A percentile compares a stretch with the other conserved stretches of the same genome.
phyloP scores from a whole-genome alignment of 352 stramenopile species.

The Phytophthora hybrid region DNA sequence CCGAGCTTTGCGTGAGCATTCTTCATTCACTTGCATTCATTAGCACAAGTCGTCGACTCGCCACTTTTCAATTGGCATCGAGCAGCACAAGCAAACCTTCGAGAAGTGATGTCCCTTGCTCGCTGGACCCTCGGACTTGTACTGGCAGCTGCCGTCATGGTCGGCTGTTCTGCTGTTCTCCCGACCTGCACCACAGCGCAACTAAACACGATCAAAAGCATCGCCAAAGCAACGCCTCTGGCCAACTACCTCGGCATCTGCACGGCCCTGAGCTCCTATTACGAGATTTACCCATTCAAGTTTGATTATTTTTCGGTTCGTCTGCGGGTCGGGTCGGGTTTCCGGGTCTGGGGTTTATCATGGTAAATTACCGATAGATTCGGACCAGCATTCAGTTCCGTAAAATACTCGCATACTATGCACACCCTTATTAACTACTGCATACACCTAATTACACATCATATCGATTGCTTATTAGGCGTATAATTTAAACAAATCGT shows the following conservation, averaged over 20 bases:
- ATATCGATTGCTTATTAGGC: too few relatives aligned
- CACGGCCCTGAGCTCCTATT: slow-evolving; percentile 9
- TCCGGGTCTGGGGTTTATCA: too few relatives aligned
- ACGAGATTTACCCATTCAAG: slow-evolving; percentile 14
- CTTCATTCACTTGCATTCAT: not conserved
- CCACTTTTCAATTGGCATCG: not conserved
- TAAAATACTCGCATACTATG: too few relatives aligned
- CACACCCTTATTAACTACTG: too few relatives aligned
- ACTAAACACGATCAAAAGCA: not conserved
- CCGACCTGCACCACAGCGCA: not conserved
- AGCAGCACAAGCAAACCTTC: not conserved
- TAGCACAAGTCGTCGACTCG: too few relatives aligned
- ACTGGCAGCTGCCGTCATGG: not conserved
- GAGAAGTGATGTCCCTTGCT: not conserved
- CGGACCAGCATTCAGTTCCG: too few relatives aligned
- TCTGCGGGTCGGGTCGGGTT: too few relatives aligned
- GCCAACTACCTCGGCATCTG: slow-evolving; percentile 5
- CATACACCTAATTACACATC: too few relatives aligned
- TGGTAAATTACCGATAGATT: too few relatives aligned
- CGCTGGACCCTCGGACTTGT: not conserved
- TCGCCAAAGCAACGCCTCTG: not conserved
- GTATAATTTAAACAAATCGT: too few relatives aligned
- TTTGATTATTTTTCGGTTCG: too few relatives aligned
- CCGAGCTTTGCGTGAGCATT: not conserved
- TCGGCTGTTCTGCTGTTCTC: not conserved